These are phyloP conservation scores for Corylus americana DNA, from an alignment of 306 rosid genomes.

Conservation along the genomic window DNA sequence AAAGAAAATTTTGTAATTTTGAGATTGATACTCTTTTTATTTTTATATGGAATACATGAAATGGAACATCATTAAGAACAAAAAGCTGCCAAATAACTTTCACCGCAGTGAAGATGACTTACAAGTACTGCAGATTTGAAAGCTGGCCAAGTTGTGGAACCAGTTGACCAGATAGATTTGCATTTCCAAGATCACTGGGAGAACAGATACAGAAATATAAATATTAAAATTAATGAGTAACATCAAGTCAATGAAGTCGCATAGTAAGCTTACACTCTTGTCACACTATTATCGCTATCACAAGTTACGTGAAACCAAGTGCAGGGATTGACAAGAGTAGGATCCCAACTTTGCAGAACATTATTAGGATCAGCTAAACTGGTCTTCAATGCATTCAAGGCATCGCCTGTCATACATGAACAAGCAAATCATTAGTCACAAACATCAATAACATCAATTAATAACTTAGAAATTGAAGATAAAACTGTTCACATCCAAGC, in stretches of 20 bases:
- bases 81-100: background rate
- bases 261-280: constrained; percentile 81
- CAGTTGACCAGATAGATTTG: constrained; percentile 76
- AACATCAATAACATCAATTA: constrained; percentile 16
- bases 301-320: constrained; percentile 97
- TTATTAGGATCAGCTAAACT: constrained; percentile 79
- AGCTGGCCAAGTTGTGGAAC: constrained; percentile 81
- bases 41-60: background rate
- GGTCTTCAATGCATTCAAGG: constrained; percentile 78
- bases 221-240: background rate
- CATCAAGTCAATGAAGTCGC: constrained; percentile 9
- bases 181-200: constrained; percentile 92
- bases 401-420: constrained; percentile 65
- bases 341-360: constrained; percentile 92
- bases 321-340: constrained; percentile 91
- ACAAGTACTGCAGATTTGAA: constrained; percentile 82
- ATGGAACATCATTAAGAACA: constrained; percentile 6
- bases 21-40: background rate
- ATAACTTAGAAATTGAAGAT: background rate
- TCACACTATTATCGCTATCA: constrained; percentile 73
- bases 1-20: background rate
- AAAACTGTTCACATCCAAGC: background rate
- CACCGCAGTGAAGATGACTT: constrained; percentile 37
- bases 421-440: constrained; percentile 30
- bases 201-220: constrained; percentile 26